A percentile compares a stretch with the other conserved stretches of the same genome.
phyloP scores from a whole-genome alignment of 2,329 filamentous ascomycete genomes.

The Colletotrichum zoysiae region DNA sequence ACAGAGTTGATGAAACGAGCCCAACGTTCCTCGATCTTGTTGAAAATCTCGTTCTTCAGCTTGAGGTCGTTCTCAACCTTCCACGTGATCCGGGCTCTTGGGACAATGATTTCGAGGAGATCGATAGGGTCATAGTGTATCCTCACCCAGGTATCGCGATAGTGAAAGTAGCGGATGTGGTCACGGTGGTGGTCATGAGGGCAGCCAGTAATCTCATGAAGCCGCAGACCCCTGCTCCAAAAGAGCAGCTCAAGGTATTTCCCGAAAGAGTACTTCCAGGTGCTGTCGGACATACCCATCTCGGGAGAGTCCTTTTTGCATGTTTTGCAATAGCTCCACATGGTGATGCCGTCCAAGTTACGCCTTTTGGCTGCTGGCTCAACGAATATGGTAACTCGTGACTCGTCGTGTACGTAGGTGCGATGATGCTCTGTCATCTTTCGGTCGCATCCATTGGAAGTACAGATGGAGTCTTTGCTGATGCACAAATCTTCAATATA shows the following conservation, averaged over 20 bases:
- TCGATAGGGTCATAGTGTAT: slow-evolving; percentile 95
- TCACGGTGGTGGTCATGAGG: slow-evolving; percentile 93
- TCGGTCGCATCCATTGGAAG: slow-evolving; percentile 85
- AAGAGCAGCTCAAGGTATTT: slow-evolving; percentile 99
- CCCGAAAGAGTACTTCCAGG: slow-evolving; percentile 98
- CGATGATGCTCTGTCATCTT: slow-evolving; percentile 93
- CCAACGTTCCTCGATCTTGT: slow-evolving; percentile 83
- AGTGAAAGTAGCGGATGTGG: slow-evolving; percentile 92
- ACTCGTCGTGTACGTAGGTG: slow-evolving; percentile 96
- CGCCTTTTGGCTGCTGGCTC: slow-evolving; percentile 67
- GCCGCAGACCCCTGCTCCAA: slow-evolving; percentile 88
- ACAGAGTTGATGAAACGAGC: slow-evolving; percentile 90
- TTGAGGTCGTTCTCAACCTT: slow-evolving; percentile 95
- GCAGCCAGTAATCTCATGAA: slow-evolving; percentile 78
- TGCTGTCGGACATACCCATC: slow-evolving; percentile 90
- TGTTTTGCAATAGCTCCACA: slow-evolving; percentile 97
- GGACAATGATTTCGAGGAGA: slow-evolving; percentile 93
- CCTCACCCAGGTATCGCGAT: slow-evolving; percentile 85
- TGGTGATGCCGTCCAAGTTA: slow-evolving; percentile 78
- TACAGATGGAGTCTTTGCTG: slow-evolving; percentile 81
- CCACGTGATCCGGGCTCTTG: slow-evolving; percentile 91
- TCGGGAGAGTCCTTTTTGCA: slow-evolving; percentile 92
- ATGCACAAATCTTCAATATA: slow-evolving; percentile 93
- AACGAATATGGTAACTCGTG: slow-evolving; percentile 91
- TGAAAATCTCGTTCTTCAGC: slow-evolving; percentile 92